Evolutionary conservation across 345 rosid genomes (phyloP), one percentile per base, ranked within the genome.

Genomic region (Passiflora organensis): DNA sequence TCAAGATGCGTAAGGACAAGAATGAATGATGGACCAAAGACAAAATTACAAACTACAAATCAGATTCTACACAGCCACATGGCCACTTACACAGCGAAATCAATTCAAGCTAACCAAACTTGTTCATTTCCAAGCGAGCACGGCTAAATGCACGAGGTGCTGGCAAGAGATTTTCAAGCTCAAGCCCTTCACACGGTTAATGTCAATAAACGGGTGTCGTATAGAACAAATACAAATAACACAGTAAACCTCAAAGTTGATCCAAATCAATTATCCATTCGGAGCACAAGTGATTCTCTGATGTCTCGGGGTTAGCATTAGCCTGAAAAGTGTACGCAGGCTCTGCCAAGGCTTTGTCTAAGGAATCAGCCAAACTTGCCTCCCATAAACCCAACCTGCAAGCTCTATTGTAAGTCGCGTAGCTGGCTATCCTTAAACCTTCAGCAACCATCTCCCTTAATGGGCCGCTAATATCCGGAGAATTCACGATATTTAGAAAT

Each of bases 381-480:
- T 86, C 87, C 93, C 88, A 91, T 6, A 71, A 72, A 37, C 91
- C 84, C 59, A 65, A 69, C 42, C 69, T 70, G 72, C 96, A 88
- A n/a, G 80, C 82, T 73, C 75, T 76, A 62, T 59, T 59, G 73
- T 88, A 88, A 15, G 73, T 64, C 50, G 62, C 76, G 20, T 82
- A 91, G 24, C 78, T 73, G 1, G 90, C 66, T 12, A 71, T 90
- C 71, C 77, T 79, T 22, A 81, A 18, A 38, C 98, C 97, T 69
- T 81, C 83, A 0, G 84, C 73, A 10, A 84, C 88, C 76, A 84
- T 68, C 58, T 84, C 97, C 71, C 56, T 67, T 50, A 87, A 58
- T 11, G 72, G 48, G 48, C 80, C 91, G 24, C 44, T 12, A 54
- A 77, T 61, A 47, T 72, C 78, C 56, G 63, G 48, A 52, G 78